These are phyloP conservation scores for Kuraishia molischiana DNA, from an alignment of 805 yeast genomes.

Conservation along the genomic window DNA sequence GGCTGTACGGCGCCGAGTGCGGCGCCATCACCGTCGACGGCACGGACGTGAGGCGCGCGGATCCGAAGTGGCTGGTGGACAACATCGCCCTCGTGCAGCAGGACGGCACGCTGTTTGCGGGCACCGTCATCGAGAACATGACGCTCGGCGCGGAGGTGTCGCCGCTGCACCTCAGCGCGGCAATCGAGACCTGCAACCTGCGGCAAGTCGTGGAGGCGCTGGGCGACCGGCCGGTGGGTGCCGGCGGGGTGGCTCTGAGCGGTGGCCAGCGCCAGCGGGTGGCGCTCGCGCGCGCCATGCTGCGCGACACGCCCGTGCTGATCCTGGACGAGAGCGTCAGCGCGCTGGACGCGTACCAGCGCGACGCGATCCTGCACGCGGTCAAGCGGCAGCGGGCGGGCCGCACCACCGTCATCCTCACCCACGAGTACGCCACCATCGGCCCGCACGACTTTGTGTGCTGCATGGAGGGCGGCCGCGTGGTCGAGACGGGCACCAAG, in stretches of 20 bases:
- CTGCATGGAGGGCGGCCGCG: conserved; percentile 48
- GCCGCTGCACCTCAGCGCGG: conserved; percentile 24
- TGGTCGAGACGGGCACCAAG: conserved; percentile 35
- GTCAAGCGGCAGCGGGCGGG: conserved; percentile 53
- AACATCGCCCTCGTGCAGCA: conserved; percentile 73
- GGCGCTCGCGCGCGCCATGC: conserved; percentile 72
- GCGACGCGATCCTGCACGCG: conserved; percentile 33
- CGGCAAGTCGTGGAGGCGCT: conserved; percentile 35
- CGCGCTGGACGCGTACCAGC: conserved; percentile 56
- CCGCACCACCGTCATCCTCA: conserved; percentile 70
- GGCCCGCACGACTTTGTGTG: conserved; percentile 45
- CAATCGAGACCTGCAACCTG: conserved; percentile 43
- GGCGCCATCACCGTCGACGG: conserved; percentile 61
- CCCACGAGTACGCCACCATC: conserved; percentile 67
- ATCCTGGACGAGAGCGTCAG: conserved; percentile 82
- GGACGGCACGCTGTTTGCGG: conserved; percentile 53
- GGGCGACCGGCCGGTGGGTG: conserved; percentile 44
- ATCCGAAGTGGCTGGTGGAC: conserved; percentile 41
- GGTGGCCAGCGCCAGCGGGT: conserved; percentile 91
- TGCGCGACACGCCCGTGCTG: conserved; percentile 66
- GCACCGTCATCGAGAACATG: conserved; percentile 54
- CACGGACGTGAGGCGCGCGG: conserved; percentile 29
- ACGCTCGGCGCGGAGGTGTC: conserved; percentile 15
- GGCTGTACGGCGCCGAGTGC: conserved; percentile 36
- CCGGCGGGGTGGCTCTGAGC: conserved; percentile 42